Evolutionary conservation across 495 filamentous ascomycete species (phyloP), one percentile per base, ranked within the genome.

Genomic region (Penicillium nucicola): DNA sequence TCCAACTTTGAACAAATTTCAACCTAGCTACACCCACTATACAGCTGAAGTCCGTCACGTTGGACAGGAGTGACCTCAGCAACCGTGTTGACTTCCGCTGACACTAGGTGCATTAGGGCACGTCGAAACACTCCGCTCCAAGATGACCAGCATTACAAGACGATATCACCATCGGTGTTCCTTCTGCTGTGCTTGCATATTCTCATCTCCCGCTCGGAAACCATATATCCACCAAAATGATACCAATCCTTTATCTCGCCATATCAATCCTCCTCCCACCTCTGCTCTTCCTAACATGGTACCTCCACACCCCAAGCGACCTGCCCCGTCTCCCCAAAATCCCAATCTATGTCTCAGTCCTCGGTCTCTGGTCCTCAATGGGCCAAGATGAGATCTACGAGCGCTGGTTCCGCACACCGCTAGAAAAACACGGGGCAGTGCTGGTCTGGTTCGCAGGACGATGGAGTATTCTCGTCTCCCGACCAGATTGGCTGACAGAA

Each of bases 351-450:
- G 66, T 69, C 30, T 67, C 66, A 6, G 43, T 69, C 4, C 54
- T 69, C 2, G 59, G 62, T 5, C 62, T 69, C 20, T 69, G 61
- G 62, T 61, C 52, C 30, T 51, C 62, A 15, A 60, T 69, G 65
- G 66, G 62, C 37, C 66, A 69, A 52, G 62, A 64, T 15, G 56
- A 56, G 11, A 67, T 68, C 33, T 69, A 58, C 48, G 55, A 68
- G 18, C 54, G 53, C 1, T 69, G 62, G 61, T 58, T 69, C 2
- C 50, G 62, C 0, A 31, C 45, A 17, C 65, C 65, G 4, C 48
- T 65, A 0, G 60, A 60, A 17, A 50, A 57, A 32, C 59, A 78
- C 42, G 77, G 77, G 9, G 75, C 74, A 0, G 75, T 80, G 5
- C 63, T 69, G 33, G 61, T 77, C 39, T 80, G 67, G 59, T 64